phyloP scores from a whole-genome alignment of 1,139 yeast genomes.

The Yamadazyma taylorii region DNA sequence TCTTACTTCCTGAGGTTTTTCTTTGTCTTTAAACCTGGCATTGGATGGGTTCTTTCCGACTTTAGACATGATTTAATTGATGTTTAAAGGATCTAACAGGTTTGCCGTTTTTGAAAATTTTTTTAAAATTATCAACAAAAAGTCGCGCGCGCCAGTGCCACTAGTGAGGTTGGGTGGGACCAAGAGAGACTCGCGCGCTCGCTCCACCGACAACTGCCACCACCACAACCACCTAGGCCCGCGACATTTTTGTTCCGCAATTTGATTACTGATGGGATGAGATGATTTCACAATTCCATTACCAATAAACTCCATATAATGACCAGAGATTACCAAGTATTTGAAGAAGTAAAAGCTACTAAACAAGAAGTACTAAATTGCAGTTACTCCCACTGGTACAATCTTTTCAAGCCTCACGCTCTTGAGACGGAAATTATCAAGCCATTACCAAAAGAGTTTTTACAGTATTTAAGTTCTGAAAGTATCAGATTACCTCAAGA shows the following conservation, averaged over 20 bases:
- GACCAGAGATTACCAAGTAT: conserved; percentile 21
- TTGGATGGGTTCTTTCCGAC: conserved; percentile 57
- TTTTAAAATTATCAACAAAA: conserved; percentile 1
- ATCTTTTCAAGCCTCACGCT: conserved; percentile 47
- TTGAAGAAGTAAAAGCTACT: conserved; percentile 40
- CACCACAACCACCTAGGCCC: no score
- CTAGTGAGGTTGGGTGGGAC: no score
- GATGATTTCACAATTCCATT: no score
- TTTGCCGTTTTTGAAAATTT: conserved; percentile 1
- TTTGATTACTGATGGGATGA: background rate
- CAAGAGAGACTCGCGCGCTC: no score
- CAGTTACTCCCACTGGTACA: conserved; percentile 73
- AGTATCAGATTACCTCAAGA: conserved; percentile 66
- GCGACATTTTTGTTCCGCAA: no score
- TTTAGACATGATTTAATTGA: conserved; percentile 13
- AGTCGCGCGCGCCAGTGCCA: conserved; percentile 1
- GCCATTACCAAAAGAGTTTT: conserved; percentile 67
- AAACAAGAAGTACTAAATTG: conserved; percentile 61
- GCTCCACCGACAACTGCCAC: no score
- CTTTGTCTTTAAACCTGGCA: conserved; percentile 90
- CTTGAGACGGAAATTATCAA: conserved; percentile 56
- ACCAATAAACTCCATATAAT: conserved; percentile 8
- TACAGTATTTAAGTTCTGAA: conserved; percentile 71
- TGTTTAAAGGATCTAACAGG: background rate
- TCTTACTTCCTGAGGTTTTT: conserved; percentile 97